Percentiles rank a stretch among this genome's conserved stretches.
Conservation (phyloP, 805 yeast genomes). For the Priceomyces castillae region DNA sequence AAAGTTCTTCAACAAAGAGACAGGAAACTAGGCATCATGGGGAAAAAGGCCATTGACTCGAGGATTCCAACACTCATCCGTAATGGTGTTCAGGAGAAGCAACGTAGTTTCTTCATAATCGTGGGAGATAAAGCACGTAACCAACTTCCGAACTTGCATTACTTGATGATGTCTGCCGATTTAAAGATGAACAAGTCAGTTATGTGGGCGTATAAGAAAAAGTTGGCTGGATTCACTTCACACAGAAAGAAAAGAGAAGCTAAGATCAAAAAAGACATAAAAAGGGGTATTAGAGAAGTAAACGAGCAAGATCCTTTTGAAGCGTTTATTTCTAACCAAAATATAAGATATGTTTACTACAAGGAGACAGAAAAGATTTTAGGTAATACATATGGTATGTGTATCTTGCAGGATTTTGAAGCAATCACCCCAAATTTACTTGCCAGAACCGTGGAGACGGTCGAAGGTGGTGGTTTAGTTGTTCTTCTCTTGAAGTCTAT, state of each 20-base stretch:
- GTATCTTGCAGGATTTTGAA: conserved; percentile 94
- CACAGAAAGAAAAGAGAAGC: conserved; percentile 92
- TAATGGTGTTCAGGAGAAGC: conserved; percentile 89
- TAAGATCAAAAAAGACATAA: conserved; percentile 90
- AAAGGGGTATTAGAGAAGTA: conserved; percentile 90
- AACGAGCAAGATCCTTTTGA: conserved; percentile 97
- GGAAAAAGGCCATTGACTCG: conserved; percentile 91
- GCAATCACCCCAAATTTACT: conserved; percentile 92
- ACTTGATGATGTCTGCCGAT: conserved; percentile 92
- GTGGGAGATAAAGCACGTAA: conserved; percentile 98
- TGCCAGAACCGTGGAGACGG: conserved; percentile 96
- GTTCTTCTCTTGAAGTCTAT: conserved; percentile 86
- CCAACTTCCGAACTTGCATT: conserved; percentile 93
- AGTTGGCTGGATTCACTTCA: conserved; percentile 88
- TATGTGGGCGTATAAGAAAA: conserved; percentile 96
- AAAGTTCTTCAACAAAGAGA: conserved; percentile 6
- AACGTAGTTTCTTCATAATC: conserved; percentile 89
- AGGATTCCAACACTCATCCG: conserved; percentile 92
- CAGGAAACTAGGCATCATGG: conserved; percentile 49
- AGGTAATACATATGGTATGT: conserved; percentile 98
- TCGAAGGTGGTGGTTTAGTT: conserved; percentile 97
- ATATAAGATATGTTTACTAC: conserved; percentile 92
- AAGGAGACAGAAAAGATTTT: conserved; percentile 95
- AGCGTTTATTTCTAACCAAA: conserved; percentile 90
- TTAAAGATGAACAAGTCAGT: conserved; percentile 94